Base-by-base conservation (phyloP, 495 filamentous ascomycete genomes). In the Podospora fimiseda region DNA sequence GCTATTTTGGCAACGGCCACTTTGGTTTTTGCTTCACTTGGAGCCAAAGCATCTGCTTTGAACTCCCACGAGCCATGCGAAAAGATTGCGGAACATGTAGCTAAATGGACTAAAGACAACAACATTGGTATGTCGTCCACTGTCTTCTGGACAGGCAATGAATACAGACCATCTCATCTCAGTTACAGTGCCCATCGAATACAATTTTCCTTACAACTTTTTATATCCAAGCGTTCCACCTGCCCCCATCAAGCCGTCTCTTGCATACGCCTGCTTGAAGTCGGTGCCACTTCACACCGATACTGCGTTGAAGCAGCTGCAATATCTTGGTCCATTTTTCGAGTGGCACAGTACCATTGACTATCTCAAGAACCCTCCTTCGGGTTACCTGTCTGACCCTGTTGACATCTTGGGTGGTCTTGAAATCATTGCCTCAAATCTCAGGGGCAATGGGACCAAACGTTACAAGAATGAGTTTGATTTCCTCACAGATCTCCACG, bases 381-480 rank as follows among this genome's bases (percentile, higher is more conserved):
- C 51, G 39, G 67, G 64, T 7, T 78, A 76, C 43, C 48, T 57
- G 7, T 66, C 67, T 9, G 67, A 71, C 4, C 48, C 61, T 1
- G 66, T 72, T 15, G 75, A 78, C 41, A 55, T 78, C 16, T 23
- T 70, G 1, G 59, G 63, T 1, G 69, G 64, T 5, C 54, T 77
- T 5, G 63, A 74, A 33, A 50, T 63, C 1, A 72, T 78, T 19
- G 30, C 43, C 2, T 44, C 48, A 3, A 70, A 63, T 1, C 44
- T 61, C 7, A 16, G 55, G 27, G 46, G 22, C 13, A 3, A 23
- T 9, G 20, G n/a, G 11, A 30, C 38, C 2, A 66, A 64, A 1
- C 49, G 19, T 5, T 80, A 73, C 56, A 55, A 46, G 6, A 76
- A 68, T 38, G 73, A 80, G 59, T 79, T 72, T 50, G 73, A 79